Conservation (phyloP, 164 flowering plant genomes). For the Echeveria elegans region DNA sequence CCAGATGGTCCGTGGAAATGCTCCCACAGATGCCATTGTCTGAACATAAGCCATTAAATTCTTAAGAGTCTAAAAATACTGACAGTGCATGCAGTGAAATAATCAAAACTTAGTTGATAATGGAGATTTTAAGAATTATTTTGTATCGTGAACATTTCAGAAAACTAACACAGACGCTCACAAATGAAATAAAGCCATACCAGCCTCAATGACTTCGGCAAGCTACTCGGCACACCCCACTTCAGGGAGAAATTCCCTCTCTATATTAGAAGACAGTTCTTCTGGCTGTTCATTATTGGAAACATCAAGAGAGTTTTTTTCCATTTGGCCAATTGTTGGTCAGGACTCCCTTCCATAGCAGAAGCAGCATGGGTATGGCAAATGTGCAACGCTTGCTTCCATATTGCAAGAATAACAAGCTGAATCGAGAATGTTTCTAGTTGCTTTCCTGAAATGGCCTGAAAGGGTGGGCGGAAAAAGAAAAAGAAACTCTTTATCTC, state of each 20-base stretch:
- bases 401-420: constrained; percentile 85
- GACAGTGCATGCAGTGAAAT: not conserved
- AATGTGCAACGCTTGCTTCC: constrained; percentile 94
- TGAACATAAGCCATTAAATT: not conserved
- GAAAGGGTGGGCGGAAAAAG: not conserved
- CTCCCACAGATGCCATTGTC: not conserved
- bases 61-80: not conserved
- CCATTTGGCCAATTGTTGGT: constrained; percentile 34
- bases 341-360: constrained; percentile 71
- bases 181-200: constrained; percentile 30
- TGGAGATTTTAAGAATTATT: too few relatives aligned
- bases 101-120: too few relatives aligned
- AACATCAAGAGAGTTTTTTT: constrained; percentile 29
- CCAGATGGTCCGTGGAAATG: not conserved
- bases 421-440: constrained; percentile 93
- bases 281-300: constrained; percentile 29
- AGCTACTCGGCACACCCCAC: constrained; percentile 87
- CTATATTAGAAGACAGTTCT: constrained; percentile 53
- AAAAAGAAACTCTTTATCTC: not conserved
- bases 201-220: constrained; percentile 54
- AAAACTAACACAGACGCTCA: not conserved
- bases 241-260: constrained; percentile 72
- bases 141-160: not conserved
- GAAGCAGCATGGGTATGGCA: constrained; percentile 90
- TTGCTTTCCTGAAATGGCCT: constrained; percentile 49